phyloP scores from a whole-genome alignment of 78 protist species.

The Polysphondylium violaceum region DNA sequence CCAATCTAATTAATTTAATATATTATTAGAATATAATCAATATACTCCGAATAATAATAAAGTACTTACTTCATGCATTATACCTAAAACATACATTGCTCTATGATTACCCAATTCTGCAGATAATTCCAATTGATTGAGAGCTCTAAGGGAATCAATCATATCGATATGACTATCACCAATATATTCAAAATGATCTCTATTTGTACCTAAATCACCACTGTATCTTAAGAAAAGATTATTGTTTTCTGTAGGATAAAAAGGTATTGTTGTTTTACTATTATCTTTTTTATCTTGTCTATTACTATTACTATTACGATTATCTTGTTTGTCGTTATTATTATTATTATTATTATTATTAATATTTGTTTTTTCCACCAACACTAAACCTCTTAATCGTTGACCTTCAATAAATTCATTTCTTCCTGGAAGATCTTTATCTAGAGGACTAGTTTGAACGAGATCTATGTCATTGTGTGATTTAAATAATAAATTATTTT shows the following conservation, averaged over 20 bases:
- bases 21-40: background rate
- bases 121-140: background rate
- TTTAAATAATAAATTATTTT: no score
- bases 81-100: constrained; percentile 70
- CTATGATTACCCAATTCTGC: constrained; percentile 41
- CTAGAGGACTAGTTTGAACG: background rate
- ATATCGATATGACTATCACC: constrained; percentile 15
- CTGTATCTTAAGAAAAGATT: background rate
- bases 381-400: constrained; percentile 19
- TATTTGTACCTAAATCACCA: background rate
- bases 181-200: constrained; percentile 25
- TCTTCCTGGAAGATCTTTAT: constrained; percentile 46
- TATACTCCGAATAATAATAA: background rate
- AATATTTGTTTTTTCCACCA: no score
- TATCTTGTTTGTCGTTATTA: no score
- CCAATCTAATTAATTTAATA: constrained; percentile 17
- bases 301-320: no score
- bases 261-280: no score
- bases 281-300: background rate
- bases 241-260: no score
- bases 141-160: background rate
- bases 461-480: background rate
- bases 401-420: constrained; percentile 54
- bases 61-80: constrained; percentile 41
- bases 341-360: no score